Conservation (phyloP, 202 grass and related monocot genomes). For the Cymbopogon flexuosus region DNA sequence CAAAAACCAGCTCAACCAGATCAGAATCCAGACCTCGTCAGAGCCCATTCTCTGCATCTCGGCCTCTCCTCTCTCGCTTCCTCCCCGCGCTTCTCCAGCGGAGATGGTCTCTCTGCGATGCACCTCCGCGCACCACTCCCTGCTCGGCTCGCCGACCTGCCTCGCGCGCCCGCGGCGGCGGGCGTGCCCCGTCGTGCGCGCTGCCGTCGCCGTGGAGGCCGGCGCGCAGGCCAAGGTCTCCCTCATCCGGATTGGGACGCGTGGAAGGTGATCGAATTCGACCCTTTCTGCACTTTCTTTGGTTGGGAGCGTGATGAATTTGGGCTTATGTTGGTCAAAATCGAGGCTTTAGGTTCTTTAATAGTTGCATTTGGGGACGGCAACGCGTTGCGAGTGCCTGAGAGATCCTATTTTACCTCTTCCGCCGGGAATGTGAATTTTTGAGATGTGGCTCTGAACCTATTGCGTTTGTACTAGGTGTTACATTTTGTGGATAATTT, state of each 20-base stretch:
- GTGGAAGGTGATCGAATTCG: constrained; percentile 66
- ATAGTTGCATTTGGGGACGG: constrained; percentile 7
- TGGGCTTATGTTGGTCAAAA: neutral
- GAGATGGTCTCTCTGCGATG: constrained; percentile 52
- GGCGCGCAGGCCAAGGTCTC: constrained; percentile 71
- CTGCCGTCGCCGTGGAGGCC: constrained; percentile 67
- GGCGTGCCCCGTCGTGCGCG: constrained; percentile 41
- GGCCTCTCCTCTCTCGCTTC: neutral
- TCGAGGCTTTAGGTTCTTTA: constrained; percentile 4
- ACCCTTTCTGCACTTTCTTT: constrained; percentile 14
- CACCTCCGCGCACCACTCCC: constrained; percentile 37
- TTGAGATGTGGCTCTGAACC: constrained; percentile 5
- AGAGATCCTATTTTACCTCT: neutral
- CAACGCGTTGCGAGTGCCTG: neutral
- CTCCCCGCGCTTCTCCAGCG: neutral
- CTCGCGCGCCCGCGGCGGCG: constrained; percentile 37
- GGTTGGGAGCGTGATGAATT: neutral
- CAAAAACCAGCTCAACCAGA: constrained; percentile 28
- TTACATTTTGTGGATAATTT: neutral
- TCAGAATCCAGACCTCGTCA: neutral
- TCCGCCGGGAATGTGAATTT: neutral
- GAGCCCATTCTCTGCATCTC: neutral
- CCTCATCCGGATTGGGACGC: constrained; percentile 86
- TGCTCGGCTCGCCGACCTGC: constrained; percentile 49
- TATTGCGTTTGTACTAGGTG: neutral